Base-by-base conservation (phyloP, 1,284 basidiomycete genomes). In the Ustilago cynodontis region DNA sequence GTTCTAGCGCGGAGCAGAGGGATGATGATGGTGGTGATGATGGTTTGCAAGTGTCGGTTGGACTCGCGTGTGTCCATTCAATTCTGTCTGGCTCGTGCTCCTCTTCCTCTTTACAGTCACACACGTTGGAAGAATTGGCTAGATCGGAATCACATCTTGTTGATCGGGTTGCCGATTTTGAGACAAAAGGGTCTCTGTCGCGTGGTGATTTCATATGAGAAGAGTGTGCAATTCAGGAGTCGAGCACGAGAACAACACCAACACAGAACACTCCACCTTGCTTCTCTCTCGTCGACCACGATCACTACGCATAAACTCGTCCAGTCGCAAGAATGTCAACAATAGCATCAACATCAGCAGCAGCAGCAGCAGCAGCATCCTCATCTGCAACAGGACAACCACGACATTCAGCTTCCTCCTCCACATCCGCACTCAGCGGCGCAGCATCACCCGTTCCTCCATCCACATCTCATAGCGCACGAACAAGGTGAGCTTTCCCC, bases 401-500 rank as follows among this genome's bases (percentile, higher is more conserved):
- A 28, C 59, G 59, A 24, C 63, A 62, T 16, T 62, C 63, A 0
- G 26, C 52, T 2, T 52, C 55, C 2, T 59, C 64, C 13, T 59
- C 64, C 22, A 41, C 62, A 26, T 60, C 62, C 9, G 37, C 18
- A 0, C 35, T 56, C n/a, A 52, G 55, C 52, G 63, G 64, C 33
- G 63, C 69, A 29, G 39, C 59, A 29, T 65, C 64, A 5, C 60
- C 64, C 13, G 28, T 58, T 9, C 54, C 47, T 35, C 62, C 41
- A 14, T 39, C 61, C 3, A 57, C 61, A 31, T 29, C 62, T 1
- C 43, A 45, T n/a, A 57, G 18, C 47, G 24, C 62, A 58, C 62
- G 63, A 14, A 63, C 69, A 63, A 66, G 39, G 69, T 66, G 18
- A 54, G 69, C 31, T 11, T 33, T 11, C 6, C 5, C 39, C 24